Percentiles rank a stretch among this genome's conserved stretches.
Evolutionary conservation across 2,329 filamentous ascomycete genomes (phyloP).

Genomic region (Alternaria viburni): DNA sequence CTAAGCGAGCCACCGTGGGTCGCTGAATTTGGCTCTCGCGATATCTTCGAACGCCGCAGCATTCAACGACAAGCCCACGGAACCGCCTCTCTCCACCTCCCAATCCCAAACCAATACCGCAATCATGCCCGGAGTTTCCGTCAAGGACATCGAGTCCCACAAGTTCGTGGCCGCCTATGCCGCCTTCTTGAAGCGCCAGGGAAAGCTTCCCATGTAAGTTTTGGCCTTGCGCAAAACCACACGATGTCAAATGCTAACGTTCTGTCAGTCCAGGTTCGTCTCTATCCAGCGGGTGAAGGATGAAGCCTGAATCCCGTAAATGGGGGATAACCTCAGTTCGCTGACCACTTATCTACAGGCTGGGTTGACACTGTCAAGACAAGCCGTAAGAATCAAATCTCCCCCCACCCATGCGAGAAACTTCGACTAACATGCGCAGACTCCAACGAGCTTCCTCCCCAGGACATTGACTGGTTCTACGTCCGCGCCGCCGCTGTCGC

Average conservation of each 20-base stretch:
- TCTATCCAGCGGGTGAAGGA: constrained; percentile 46
- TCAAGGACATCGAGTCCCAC: constrained; percentile 88
- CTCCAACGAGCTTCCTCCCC: constrained; percentile 96
- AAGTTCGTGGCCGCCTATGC: constrained; percentile 89
- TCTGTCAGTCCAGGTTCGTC: constrained; percentile 69
- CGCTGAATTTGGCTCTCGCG: constrained; percentile 8
- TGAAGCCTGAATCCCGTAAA: constrained; percentile 62
- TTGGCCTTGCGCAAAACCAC: not conserved
- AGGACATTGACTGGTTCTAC: constrained; percentile 97
- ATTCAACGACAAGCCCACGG: constrained; percentile 31
- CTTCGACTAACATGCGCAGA: constrained; percentile 47
- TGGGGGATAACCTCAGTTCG: constrained; percentile 55
- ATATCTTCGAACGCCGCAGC: constrained; percentile 16
- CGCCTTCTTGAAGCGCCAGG: constrained; percentile 91
- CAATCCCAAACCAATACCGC: constrained; percentile 55
- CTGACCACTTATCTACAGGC: constrained; percentile 68
- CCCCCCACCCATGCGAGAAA: not conserved
- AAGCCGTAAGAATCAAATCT: constrained; percentile 56
- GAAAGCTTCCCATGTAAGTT: constrained; percentile 77
- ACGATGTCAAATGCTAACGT: constrained; percentile 25
- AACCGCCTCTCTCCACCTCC: constrained; percentile 15
- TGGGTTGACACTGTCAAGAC: constrained; percentile 99
- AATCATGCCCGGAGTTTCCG: constrained; percentile 81
- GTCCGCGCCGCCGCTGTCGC: constrained; percentile 91
- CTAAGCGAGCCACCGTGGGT: constrained; percentile 30